A percentile compares a stretch with the other conserved stretches of the same genome.
Evolutionary conservation across 345 rosid species (phyloP).

Genomic region (Sonneratia alba): DNA sequence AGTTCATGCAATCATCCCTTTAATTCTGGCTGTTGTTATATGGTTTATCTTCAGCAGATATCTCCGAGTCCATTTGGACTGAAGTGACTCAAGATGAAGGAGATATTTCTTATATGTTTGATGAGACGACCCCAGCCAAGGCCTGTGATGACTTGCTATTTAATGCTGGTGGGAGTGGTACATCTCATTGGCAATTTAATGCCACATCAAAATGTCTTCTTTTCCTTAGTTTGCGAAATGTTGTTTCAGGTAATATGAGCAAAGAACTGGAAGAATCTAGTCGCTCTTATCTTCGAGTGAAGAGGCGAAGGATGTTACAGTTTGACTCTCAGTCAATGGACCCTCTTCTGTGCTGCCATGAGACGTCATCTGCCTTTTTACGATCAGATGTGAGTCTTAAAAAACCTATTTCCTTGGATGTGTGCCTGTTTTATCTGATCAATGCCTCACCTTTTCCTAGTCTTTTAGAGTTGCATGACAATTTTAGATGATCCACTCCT

Average conservation of each 20-base stretch:
- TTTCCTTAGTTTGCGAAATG: constrained; percentile 9
- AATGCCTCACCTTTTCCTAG: neutral
- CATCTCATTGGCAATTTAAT: neutral
- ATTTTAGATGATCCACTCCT: neutral
- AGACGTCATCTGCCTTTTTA: constrained; percentile 52
- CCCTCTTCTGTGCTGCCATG: constrained; percentile 47
- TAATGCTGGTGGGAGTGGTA: constrained; percentile 38
- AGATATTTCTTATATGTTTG: constrained; percentile 73
- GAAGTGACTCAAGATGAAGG: constrained; percentile 63
- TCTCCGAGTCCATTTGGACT: constrained; percentile 30
- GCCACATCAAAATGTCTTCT: neutral
- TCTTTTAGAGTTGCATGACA: neutral
- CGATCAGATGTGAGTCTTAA: constrained; percentile 49
- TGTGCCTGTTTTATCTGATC: neutral
- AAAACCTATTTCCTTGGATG: constrained; percentile 3
- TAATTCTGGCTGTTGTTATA: neutral
- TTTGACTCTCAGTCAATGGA: constrained; percentile 50
- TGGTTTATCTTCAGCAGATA: constrained; percentile 16
- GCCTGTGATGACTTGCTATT: constrained; percentile 68
- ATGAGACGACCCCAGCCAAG: constrained; percentile 76
- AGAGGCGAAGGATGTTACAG: constrained; percentile 88
- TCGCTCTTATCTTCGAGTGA: constrained; percentile 47
- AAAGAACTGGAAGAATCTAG: constrained; percentile 41
- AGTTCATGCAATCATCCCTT: neutral
- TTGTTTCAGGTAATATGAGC: constrained; percentile 33